Percentiles rank a stretch among this genome's conserved stretches.
Conservation (phyloP, 2,329 filamentous ascomycete species). For the Venturiaceae sp. region DNA sequence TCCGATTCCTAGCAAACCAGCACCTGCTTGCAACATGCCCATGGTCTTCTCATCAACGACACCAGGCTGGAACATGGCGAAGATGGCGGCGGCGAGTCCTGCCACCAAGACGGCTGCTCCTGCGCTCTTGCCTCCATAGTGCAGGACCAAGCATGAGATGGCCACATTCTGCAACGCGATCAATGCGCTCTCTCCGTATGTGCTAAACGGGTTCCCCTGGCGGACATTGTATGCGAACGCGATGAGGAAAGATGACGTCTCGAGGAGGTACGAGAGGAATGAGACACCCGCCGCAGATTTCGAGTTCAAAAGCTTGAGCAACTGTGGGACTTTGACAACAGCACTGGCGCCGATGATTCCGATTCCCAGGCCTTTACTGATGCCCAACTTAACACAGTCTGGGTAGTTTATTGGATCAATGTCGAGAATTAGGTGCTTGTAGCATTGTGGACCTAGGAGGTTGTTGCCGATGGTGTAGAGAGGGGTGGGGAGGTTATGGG, state of each 20-base stretch:
- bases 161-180: slow-evolving; percentile 89
- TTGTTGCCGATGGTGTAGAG: slow-evolving; percentile 63
- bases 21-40: slow-evolving; percentile 71
- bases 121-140: slow-evolving; percentile 61
- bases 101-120: slow-evolving; percentile 71
- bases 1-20: slow-evolving; percentile 71
- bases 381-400: slow-evolving; percentile 76
- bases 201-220: slow-evolving; percentile 89
- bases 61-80: slow-evolving; percentile 58
- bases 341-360: slow-evolving; percentile 85
- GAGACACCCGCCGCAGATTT: slow-evolving; percentile 75
- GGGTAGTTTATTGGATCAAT: slow-evolving; percentile 64
- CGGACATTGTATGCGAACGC: slow-evolving; percentile 86
- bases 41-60: slow-evolving; percentile 58
- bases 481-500: slow-evolving; percentile 48
- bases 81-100: slow-evolving; percentile 58
- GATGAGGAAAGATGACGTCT: slow-evolving; percentile 81
- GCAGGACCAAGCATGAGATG: slow-evolving; percentile 77
- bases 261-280: slow-evolving; percentile 86
- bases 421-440: slow-evolving; percentile 75
- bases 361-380: slow-evolving; percentile 87
- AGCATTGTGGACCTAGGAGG: slow-evolving; percentile 76
- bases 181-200: slow-evolving; percentile 87
- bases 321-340: slow-evolving; percentile 94
- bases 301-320: slow-evolving; percentile 79